These are phyloP conservation scores for Camellia lanceoleosa DNA, from an alignment of 148 eudicot genomes.

Conservation along the genomic window DNA sequence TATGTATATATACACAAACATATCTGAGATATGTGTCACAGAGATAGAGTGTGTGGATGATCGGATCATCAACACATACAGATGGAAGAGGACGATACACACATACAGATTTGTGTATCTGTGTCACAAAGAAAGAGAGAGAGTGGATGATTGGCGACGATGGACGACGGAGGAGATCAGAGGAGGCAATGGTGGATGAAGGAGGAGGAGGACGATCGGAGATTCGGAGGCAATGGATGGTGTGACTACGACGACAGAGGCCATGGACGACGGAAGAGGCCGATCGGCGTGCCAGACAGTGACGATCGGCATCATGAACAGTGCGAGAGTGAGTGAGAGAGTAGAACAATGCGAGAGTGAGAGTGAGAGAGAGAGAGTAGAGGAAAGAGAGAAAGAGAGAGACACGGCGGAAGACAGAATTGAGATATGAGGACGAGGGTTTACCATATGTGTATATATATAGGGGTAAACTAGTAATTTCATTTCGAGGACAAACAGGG, in stretches of 20 bases:
- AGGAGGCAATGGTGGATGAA: too few relatives aligned
- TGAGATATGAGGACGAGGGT: not conserved
- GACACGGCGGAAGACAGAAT: too few relatives aligned
- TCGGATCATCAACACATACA: not conserved
- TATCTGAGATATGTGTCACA: not conserved
- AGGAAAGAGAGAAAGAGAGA: too few relatives aligned
- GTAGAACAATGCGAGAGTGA: not conserved
- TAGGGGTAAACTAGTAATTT: too few relatives aligned
- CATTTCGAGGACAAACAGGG: too few relatives aligned
- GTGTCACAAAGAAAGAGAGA: not conserved
- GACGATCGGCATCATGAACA: not conserved
- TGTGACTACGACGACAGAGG: too few relatives aligned
- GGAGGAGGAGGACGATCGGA: too few relatives aligned
- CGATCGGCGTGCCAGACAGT: not conserved
- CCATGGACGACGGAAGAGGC: too few relatives aligned
- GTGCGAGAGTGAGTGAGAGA: not conserved
- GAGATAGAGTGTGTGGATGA: not conserved
- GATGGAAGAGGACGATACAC: not conserved
- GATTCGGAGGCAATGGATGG: too few relatives aligned
- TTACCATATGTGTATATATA: too few relatives aligned
- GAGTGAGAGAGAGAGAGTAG: not conserved
- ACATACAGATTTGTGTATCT: not conserved
- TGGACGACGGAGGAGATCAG: too few relatives aligned
- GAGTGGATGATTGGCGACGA: not conserved
- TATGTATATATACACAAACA: not conserved